Evolutionary conservation across 345 rosid genomes (phyloP).

Genomic region (Rhodomyrtus tomentosa): DNA sequence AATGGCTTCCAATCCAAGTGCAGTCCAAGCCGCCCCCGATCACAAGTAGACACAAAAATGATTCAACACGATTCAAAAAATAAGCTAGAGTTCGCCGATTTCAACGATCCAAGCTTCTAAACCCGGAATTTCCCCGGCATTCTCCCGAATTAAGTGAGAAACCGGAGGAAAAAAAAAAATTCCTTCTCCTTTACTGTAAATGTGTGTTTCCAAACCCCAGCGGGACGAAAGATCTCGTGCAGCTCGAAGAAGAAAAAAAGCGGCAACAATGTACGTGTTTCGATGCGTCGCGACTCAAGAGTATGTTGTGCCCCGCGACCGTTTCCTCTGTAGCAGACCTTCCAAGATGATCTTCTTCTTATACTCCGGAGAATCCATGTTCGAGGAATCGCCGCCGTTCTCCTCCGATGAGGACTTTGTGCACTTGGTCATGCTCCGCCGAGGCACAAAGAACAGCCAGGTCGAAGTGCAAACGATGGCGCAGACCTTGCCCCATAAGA

Average conservation of each 20-base stretch:
- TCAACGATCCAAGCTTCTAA: not conserved
- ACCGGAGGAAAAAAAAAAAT: not conserved
- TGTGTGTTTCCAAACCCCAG: not conserved
- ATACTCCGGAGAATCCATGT: conserved; percentile 5
- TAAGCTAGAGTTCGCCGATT: not conserved
- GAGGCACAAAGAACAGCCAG: conserved; percentile 21
- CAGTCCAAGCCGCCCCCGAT: not conserved
- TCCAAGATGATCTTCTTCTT: conserved; percentile 30
- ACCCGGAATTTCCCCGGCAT: not conserved
- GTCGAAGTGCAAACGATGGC: conserved; percentile 42
- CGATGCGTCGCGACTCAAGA: not conserved
- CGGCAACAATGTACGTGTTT: not conserved
- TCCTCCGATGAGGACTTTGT: not conserved
- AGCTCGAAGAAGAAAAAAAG: not conserved
- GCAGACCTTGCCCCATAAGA: conserved; percentile 40
- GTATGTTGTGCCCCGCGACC: not conserved
- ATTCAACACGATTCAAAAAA: not conserved
- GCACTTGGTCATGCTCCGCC: not conserved
- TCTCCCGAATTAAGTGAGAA: not conserved
- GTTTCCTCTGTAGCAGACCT: conserved; percentile 18
- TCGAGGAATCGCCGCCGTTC: not conserved
- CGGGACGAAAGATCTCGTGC: not conserved
- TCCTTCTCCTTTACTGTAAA: not conserved
- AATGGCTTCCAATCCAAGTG: not conserved
- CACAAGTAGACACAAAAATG: not conserved